phyloP scores from a whole-genome alignment of 257 asterid genomes.

The Verbena officinalis region DNA sequence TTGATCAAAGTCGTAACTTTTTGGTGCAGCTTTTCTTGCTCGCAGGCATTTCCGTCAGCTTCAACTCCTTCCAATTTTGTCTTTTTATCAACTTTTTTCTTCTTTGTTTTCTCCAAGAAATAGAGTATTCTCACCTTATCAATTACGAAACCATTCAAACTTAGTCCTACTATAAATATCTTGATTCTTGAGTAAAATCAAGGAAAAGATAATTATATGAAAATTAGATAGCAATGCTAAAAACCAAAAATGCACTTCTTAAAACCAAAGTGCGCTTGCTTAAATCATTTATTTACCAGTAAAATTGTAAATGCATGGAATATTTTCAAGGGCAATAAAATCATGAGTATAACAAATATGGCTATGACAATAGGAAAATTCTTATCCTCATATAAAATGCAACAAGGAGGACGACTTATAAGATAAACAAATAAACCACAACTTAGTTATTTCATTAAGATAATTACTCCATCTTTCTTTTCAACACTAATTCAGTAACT shows the following conservation, averaged over 20 bases:
- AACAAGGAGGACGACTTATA: too few species aligned
- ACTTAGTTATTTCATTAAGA: neutral
- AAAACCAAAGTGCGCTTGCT: neutral
- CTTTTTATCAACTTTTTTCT: constrained; percentile 44
- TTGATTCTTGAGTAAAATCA: constrained; percentile 8
- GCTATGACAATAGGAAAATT: too few species aligned
- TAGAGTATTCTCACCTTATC: constrained; percentile 75
- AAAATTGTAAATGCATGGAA: neutral
- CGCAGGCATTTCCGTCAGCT: constrained; percentile 35
- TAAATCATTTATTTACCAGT: neutral
- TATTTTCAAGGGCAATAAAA: constrained; percentile 2
- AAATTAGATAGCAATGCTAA: neutral
- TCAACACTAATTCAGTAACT: too few species aligned
- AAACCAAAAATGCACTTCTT: too few species aligned
- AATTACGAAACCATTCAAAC: constrained; percentile 8
- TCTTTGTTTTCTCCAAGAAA: constrained; percentile 75
- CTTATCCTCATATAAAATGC: too few species aligned
- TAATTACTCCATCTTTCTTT: too few species aligned
- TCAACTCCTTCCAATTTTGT: constrained; percentile 44
- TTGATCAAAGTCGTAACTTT: constrained; percentile 72
- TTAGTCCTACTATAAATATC: constrained; percentile 19
- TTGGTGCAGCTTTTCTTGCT: constrained; percentile 50
- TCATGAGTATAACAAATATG: too few species aligned
- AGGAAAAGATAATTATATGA: constrained; percentile 8
- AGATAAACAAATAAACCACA: neutral